phyloP scores from a whole-genome alignment of 139 green algal genomes.

The Mesotaenium endlicherianum region DNA sequence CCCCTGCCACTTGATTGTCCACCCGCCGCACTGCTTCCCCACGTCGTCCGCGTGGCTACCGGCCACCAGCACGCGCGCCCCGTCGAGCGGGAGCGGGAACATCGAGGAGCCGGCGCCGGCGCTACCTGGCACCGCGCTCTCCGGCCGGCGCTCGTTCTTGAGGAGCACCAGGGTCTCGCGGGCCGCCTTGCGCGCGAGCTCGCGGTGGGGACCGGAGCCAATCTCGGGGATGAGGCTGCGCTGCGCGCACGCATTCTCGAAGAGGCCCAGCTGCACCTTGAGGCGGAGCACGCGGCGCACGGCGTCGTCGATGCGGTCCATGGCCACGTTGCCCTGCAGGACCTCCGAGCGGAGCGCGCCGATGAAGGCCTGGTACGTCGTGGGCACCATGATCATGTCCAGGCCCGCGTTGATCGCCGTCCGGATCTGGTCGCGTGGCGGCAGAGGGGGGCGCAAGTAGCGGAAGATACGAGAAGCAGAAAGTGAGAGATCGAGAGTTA shows the following conservation, averaged over 20 bases:
- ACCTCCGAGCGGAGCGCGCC: slow-evolving; percentile 4
- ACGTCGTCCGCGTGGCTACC: slow-evolving; percentile 29
- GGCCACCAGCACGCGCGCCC: slow-evolving; percentile 2
- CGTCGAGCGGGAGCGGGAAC: slow-evolving; percentile 19
- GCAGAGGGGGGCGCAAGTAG: too few relatives aligned
- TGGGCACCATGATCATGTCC: slow-evolving; percentile 41
- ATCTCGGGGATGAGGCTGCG: neutral
- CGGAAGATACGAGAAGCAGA: too few relatives aligned
- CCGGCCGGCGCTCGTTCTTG: slow-evolving; percentile 1
- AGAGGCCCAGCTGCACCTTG: slow-evolving; percentile 30
- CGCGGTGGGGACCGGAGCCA: slow-evolving; percentile 2
- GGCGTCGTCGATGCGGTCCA: slow-evolving; percentile 37
- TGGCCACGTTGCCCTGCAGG: slow-evolving; percentile 1
- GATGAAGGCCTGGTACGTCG: slow-evolving; percentile 1
- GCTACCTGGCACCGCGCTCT: neutral
- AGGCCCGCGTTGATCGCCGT: slow-evolving; percentile 7
- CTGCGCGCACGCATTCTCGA: slow-evolving; percentile 27
- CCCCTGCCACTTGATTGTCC: slow-evolving; percentile 36
- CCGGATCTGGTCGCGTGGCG: neutral
- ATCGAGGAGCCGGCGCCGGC: slow-evolving; percentile 10
- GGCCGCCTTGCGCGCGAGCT: slow-evolving; percentile 16
- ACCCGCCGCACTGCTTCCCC: slow-evolving; percentile 34
- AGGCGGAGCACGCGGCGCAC: slow-evolving; percentile 12
- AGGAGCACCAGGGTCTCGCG: slow-evolving; percentile 34
- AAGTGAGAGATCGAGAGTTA: too few relatives aligned